Percentiles rank a stretch among this genome's conserved stretches.
Conservation (phyloP, 1,284 basidiomycete species). For the Cystobasidium slooffiae region DNA sequence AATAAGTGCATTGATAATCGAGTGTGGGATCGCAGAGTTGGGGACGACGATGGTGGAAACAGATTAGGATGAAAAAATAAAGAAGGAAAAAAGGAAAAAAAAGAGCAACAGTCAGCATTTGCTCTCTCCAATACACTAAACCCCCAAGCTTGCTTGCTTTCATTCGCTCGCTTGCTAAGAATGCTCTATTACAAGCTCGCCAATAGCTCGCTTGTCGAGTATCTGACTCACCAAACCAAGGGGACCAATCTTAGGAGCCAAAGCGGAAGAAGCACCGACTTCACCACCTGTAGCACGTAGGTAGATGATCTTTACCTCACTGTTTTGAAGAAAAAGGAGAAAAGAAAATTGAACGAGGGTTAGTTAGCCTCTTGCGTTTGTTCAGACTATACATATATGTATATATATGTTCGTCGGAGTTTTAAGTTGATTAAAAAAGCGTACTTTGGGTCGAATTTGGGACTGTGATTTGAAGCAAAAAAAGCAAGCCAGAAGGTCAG, state of each 20-base stretch:
- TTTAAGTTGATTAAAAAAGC: too few species aligned
- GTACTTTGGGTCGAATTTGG: constrained; percentile 65
- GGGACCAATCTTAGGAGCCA: constrained; percentile 99
- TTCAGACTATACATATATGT: too few species aligned
- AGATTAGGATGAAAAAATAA: constrained; percentile 62
- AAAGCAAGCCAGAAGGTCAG: constrained; percentile 57
- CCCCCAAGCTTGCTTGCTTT: too few species aligned
- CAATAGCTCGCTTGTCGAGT: not conserved
- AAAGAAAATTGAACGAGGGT: too few species aligned
- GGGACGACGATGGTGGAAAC: too few species aligned
- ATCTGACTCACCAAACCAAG: constrained; percentile 85
- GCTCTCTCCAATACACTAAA: too few species aligned
- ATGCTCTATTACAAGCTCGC: not conserved
- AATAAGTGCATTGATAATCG: not conserved
- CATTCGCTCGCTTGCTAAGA: not conserved
- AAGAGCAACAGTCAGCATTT: too few species aligned
- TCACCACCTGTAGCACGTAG: constrained; percentile 86
- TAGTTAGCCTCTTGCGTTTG: too few species aligned
- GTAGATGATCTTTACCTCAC: constrained; percentile 98
- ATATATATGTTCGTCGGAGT: too few species aligned
- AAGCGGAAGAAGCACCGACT: constrained; percentile 97
- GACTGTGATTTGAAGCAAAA: constrained; percentile 56
- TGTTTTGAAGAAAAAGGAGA: too few species aligned
- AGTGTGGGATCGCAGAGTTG: too few species aligned
- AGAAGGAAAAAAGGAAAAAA: not conserved